Percentiles rank a stretch among this genome's conserved stretches.
phyloP scores from a whole-genome alignment of 2,329 filamentous ascomycete genomes.

The Epicoccum nigrum region DNA sequence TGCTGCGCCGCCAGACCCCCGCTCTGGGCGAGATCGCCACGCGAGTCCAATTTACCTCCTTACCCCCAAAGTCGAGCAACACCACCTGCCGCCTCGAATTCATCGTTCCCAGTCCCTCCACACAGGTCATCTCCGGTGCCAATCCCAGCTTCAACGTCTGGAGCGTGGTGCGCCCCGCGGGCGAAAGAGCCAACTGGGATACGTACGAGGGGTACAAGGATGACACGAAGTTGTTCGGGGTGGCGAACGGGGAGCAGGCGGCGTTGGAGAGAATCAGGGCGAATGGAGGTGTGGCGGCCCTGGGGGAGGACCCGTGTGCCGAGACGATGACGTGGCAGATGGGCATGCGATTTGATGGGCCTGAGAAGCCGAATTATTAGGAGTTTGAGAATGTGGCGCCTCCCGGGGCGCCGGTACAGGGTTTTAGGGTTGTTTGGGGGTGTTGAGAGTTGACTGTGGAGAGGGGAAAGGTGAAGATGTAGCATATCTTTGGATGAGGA shows the following conservation, averaged over 20 bases:
- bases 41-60: constrained; percentile 30
- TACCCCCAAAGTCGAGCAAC: constrained; percentile 16
- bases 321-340: constrained; percentile 40
- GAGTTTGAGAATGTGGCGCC: constrained; percentile 32
- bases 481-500: too few relatives aligned
- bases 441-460: constrained; percentile 34
- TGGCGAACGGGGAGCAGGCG: constrained; percentile 28
- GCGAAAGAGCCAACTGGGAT: constrained; percentile 28
- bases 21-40: constrained; percentile 32
- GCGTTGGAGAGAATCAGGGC: constrained; percentile 23
- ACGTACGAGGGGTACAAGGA: constrained; percentile 22
- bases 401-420: constrained; percentile 34
- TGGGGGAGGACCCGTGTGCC: constrained; percentile 30
- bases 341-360: constrained; percentile 32
- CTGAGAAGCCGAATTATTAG: constrained; percentile 35
- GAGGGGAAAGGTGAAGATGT: too few relatives aligned
- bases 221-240: constrained; percentile 23
- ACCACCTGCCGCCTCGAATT: constrained; percentile 36
- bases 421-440: constrained; percentile 34
- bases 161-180: constrained; percentile 25
- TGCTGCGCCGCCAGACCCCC: constrained; percentile 33
- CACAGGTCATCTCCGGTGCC: constrained; percentile 24
- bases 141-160: constrained; percentile 36
- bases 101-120: constrained; percentile 21
- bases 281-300: constrained; percentile 23